Base-by-base conservation (phyloP, 1,139 yeast genomes). In the Dujonia santamariae region DNA sequence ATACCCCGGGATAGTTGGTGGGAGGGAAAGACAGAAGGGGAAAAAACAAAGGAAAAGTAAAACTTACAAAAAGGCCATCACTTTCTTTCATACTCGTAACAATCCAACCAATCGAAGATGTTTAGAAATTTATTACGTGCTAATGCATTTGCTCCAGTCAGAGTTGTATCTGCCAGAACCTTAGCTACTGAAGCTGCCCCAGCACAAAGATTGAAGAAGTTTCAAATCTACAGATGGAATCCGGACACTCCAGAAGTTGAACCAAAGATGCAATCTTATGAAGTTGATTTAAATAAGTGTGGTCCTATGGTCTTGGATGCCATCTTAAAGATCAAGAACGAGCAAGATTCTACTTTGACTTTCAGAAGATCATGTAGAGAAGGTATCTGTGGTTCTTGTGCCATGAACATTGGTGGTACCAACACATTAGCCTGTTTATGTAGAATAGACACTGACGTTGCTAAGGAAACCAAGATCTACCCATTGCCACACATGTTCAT, bases 301-400 rank as follows among this genome's bases (percentile, higher is more conserved):
- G 99, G 99, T 43, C 98, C 98, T 42, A 92, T 92, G 98, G 86
- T 94, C 37, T 75, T 92, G 56, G 99, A 92, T 63, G 98, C 98
- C 27, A 67, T 92, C 45, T 65, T 92, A 51, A 92, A 90, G 66
- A 88, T 92, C 64, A 92, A 92, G 69, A 88, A 88, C 63, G 98
- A 92, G 64, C 95, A 87, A 61, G 99, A 92, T 61, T 67, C 97
- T 27, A 85, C 97, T 21, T 77, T 92, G 58, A 92, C 98, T 3
- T 85, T 92, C 67, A 83, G 99, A 73, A 83, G 98, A 67, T 88
- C 97, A 34, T 92, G 98, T 71, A 90, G 99, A 73, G 99, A 92
- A 68, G 99, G 99, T 54, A 94, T 92, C 50, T 92, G 99, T 71
- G 99, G 99, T 33, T 92, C 97, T 4, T 92, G 99, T 74, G 99